Evolutionary conservation across 2,329 filamentous ascomycete species (phyloP).

Genomic region (Clonostachys chloroleuca): DNA sequence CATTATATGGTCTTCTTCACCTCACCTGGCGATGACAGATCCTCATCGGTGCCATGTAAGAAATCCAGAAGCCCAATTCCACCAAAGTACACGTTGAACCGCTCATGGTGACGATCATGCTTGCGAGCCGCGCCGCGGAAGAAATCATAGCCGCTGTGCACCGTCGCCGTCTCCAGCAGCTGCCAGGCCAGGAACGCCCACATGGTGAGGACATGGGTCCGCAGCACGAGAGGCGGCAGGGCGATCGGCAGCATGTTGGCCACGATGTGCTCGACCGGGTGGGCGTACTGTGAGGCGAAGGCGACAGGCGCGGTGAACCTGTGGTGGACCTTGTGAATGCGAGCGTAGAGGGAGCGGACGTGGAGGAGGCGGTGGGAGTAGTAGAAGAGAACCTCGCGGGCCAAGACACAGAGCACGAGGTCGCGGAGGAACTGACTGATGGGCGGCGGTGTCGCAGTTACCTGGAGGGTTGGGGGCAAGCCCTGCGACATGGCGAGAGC

Average conservation of each 20-base stretch:
- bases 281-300: slow-evolving; percentile 50
- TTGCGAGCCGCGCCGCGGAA: slow-evolving; percentile 37
- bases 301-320: slow-evolving; percentile 50
- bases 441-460: slow-evolving; percentile 29
- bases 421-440: slow-evolving; percentile 28
- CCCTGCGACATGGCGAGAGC: slow-evolving; percentile 6
- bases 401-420: slow-evolving; percentile 29
- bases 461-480: slow-evolving; percentile 24
- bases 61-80: slow-evolving; percentile 47
- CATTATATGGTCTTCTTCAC: background rate
- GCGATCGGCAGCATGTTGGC: slow-evolving; percentile 48
- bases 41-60: slow-evolving; percentile 43
- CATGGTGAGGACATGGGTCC: slow-evolving; percentile 45
- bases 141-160: slow-evolving; percentile 56
- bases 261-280: slow-evolving; percentile 50
- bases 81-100: slow-evolving; percentile 49
- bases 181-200: slow-evolving; percentile 43
- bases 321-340: slow-evolving; percentile 53
- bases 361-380: slow-evolving; percentile 51
- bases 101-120: slow-evolving; percentile 55
- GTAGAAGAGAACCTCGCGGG: slow-evolving; percentile 50
- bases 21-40: background rate
- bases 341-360: slow-evolving; percentile 37
- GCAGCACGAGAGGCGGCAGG: slow-evolving; percentile 39
- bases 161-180: slow-evolving; percentile 45